Evolutionary conservation across 495 filamentous ascomycete genomes (phyloP), one percentile per base, ranked within the genome.

Genomic region (Xylaria nigripes): DNA sequence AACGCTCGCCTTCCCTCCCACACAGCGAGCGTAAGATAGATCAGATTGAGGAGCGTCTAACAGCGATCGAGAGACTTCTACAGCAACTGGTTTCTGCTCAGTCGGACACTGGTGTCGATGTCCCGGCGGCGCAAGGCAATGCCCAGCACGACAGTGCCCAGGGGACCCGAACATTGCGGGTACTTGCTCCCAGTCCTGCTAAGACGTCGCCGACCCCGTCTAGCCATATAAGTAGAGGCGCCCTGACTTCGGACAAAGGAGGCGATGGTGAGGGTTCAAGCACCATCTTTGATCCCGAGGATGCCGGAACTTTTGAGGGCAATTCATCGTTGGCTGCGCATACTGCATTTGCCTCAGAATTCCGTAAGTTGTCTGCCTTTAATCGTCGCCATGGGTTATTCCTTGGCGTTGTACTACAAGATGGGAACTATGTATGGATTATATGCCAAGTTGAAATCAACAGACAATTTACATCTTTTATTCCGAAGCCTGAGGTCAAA

Each of bases 11-110:
- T 8, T 12, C 6, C 7, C 30, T 25, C 40, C 21, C 27, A 21
- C n/a, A 13, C 48, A 86, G 83, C 64, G 84, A 87, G 66, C 75
- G 72, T 55, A 87, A 87, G 66, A 84, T 87, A 44, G 83, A 86
- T 59, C 64, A 76, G 25, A 84, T 87, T 47, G 82, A 83, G 58
- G 70, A 79, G 41, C 81, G 83, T 4, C 75, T 87, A 6, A 76
- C 71, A 2, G 70, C 72, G 36, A 86, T 87, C 50, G 84, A 78
- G 59, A 55, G 68, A 19, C 70, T 78, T 51, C 70, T 86, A 1
- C 71, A 68, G 21, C 70, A 67, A 34, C 51, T 76, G 18, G 51
- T 54, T 47, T 59, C 70, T 22, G 46, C 67, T 43, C 68, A 61
- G 18, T 50, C 64, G 29, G 54, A 55, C 18, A 40, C 46, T 5